Evolutionary conservation across 2,329 filamentous ascomycete genomes (phyloP), one percentile per base, ranked within the genome.

Genomic region (Lojkania enalia): DNA sequence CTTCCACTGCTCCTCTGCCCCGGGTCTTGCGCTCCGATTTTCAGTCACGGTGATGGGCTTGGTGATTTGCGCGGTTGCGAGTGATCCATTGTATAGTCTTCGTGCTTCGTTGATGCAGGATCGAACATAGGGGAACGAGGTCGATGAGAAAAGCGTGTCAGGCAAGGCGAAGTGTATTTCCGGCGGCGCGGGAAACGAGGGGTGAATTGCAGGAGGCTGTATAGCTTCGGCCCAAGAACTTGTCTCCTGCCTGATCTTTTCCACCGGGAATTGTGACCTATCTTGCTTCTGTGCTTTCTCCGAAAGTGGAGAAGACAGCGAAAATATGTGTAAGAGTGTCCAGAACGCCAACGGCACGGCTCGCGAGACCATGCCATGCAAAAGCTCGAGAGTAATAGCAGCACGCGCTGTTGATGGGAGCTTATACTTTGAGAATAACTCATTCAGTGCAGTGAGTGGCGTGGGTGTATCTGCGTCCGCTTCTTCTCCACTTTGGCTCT

Each of bases 151-250:
- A 20, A 48, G 36, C 14, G 52, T 41, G 18, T 43, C 38, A 5
- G 48, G 39, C 5, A 55, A 52, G 4, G 42, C 31, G 36, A 63
- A 67, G 2, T 53, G 48, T 33, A 69, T 63, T 27, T 58, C 60
- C 11, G 65, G 64, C 13, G 66, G 66, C 23, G 66, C 58, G 6
- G 66, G 66, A 42, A 69, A 69, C 1, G 60, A 54, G 1, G 66
- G 64, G 31, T 70, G 65, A 29, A 70, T 64, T 9, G 64, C 64
- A 3, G 65, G 63, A 20, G 64, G 66, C 39, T 70, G 66, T 9
- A 55, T 44, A 9, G 61, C 65, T 50, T 61, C 48, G 9, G 59
- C 65, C 59, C 60, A 69, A 2, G 29, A 13, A 25, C 53, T 58
- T 0, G 63, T 68, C 36, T 70, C 65, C 32, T 50, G 39, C 23